Conservation (phyloP, 2,329 filamentous ascomycete species). For the Scytalidium sp. region DNA sequence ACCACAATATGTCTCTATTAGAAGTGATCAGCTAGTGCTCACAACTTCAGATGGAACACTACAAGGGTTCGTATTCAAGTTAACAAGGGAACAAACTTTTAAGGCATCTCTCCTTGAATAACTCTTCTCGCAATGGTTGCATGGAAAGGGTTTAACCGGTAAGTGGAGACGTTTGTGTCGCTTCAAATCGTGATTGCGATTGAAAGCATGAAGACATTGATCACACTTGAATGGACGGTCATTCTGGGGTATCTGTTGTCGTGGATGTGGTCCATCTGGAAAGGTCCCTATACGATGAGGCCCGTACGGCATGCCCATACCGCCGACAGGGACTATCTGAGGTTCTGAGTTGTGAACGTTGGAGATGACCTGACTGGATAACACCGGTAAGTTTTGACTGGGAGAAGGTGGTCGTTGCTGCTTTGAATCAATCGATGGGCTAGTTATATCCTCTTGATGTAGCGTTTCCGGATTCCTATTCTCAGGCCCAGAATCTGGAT, state of each 20-base stretch:
- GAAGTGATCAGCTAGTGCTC: conserved; percentile 27
- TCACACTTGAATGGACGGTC: conserved; percentile 96
- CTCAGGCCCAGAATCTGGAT: conserved; percentile 32
- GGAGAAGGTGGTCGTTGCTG: conserved; percentile 39
- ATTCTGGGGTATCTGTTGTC: conserved; percentile 51
- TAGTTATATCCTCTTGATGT: conserved; percentile 44
- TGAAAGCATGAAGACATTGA: conserved; percentile 88
- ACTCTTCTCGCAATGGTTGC: conserved; percentile 87
- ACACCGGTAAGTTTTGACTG: conserved; percentile 56
- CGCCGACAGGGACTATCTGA: conserved; percentile 68
- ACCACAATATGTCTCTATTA: conserved; percentile 63
- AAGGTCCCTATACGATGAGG: conserved; percentile 41
- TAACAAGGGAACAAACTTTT: conserved; percentile 64
- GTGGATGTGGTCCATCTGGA: conserved; percentile 59
- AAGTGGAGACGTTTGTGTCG: conserved; percentile 93
- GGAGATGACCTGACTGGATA: conserved; percentile 68
- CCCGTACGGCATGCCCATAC: conserved; percentile 46
- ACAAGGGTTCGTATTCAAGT: background rate
- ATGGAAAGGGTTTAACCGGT: conserved; percentile 93
- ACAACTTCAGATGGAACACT: too few species aligned
- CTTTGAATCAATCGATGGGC: conserved; percentile 48
- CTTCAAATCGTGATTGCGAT: conserved; percentile 94
- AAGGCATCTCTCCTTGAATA: conserved; percentile 96
- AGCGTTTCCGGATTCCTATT: conserved; percentile 37
- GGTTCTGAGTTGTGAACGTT: conserved; percentile 73